Evolutionary conservation across 805 yeast genomes (phyloP).

Genomic region (Saccharomyces paradoxus): DNA sequence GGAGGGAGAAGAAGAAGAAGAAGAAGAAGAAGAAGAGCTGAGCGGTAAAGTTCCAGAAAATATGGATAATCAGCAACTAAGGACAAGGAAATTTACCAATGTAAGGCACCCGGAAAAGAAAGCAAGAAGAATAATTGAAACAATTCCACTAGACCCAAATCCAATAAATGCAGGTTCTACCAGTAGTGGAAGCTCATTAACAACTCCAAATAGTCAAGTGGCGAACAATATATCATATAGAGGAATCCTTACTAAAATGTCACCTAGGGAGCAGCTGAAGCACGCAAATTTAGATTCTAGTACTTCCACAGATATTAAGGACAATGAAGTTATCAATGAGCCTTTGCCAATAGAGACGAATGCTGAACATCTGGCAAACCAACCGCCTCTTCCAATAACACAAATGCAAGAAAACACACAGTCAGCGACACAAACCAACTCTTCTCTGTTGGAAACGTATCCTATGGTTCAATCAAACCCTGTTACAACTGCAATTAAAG

Average conservation of each 20-base stretch:
- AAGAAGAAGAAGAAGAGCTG: not conserved
- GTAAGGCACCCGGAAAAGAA: constrained; percentile 58
- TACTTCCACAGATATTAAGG: not conserved
- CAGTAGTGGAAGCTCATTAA: constrained; percentile 12
- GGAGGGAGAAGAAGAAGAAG: not conserved
- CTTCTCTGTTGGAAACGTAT: not conserved
- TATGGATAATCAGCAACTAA: constrained; percentile 11
- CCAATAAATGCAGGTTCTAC: constrained; percentile 43
- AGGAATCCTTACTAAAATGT: constrained; percentile 13
- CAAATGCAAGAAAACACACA: constrained; percentile 13
- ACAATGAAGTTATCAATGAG: not conserved
- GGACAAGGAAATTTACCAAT: constrained; percentile 35
- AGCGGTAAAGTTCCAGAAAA: not conserved
- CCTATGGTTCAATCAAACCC: not conserved
- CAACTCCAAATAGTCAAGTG: constrained; percentile 12
- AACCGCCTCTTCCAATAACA: constrained; percentile 1
- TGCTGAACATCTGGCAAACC: not conserved
- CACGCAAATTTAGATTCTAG: not conserved
- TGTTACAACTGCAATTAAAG: constrained; percentile 4
- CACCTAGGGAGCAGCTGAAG: constrained; percentile 9
- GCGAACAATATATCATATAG: constrained; percentile 15
- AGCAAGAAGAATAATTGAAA: constrained; percentile 66
- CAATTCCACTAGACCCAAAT: constrained; percentile 76
- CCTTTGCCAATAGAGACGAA: not conserved
- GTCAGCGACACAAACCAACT: constrained; percentile 9